Conservation (phyloP, 345 rosid genomes). For the Linum lewisii region DNA sequence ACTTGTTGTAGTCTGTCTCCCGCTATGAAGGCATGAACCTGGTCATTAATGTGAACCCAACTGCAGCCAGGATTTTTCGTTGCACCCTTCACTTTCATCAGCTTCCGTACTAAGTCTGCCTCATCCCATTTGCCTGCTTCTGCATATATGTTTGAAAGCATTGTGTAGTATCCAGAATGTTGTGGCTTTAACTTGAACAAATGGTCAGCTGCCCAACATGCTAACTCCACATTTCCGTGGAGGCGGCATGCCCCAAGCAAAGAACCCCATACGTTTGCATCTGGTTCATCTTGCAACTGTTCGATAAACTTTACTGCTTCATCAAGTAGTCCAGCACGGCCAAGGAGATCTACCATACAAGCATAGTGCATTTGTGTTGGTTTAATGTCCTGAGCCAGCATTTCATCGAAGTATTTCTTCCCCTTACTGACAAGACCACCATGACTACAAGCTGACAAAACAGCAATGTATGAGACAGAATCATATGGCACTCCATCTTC, state of each 20-base stretch:
- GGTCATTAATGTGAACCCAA: constrained; percentile 38
- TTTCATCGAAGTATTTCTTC: constrained; percentile 30
- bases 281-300: constrained; percentile 25
- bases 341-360: constrained; percentile 47
- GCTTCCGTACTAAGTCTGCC: constrained; percentile 30
- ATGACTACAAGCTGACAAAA: constrained; percentile 44
- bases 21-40: constrained; percentile 27
- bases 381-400: constrained; percentile 23
- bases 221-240: constrained; percentile 38
- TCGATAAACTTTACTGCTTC: constrained; percentile 31
- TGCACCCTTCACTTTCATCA: constrained; percentile 40
- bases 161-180: constrained; percentile 36
- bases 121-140: constrained; percentile 50
- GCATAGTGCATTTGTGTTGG: constrained; percentile 40
- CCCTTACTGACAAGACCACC: constrained; percentile 39
- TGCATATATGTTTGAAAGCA: constrained; percentile 41
- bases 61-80: constrained; percentile 42
- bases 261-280: constrained; percentile 43
- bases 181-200: constrained; percentile 43
- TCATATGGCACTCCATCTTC: constrained; percentile 26
- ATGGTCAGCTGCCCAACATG: constrained; percentile 40
- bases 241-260: constrained; percentile 44
- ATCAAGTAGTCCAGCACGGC: constrained; percentile 39
- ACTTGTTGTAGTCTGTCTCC: constrained; percentile 22
- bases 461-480: constrained; percentile 37